Evolutionary conservation across 1,284 basidiomycete species (phyloP).

Genomic region (Heliocybe sulcata): DNA sequence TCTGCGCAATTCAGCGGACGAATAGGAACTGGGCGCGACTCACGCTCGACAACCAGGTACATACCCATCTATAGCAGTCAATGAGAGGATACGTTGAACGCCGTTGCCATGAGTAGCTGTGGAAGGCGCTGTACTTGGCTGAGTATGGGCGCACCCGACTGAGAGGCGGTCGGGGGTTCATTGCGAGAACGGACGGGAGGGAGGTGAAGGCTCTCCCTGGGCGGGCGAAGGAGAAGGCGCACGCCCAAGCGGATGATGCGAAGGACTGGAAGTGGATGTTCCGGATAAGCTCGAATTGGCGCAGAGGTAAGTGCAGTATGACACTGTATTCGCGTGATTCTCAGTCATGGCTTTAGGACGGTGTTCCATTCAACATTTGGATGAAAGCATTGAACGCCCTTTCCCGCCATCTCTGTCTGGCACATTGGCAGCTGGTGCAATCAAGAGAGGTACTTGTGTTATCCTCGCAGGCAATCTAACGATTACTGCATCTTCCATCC

Average conservation of each 20-base stretch:
- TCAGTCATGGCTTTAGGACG: constrained; percentile 34
- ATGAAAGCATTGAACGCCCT: not conserved
- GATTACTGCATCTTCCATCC: constrained; percentile 27
- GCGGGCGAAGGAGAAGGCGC: constrained; percentile 26
- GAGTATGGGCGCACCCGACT: constrained; percentile 61
- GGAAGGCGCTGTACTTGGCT: constrained; percentile 49
- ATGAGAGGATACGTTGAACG: not conserved
- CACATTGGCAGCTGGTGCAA: constrained; percentile 6
- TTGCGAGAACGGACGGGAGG: constrained; percentile 45
- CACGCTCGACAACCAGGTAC: constrained; percentile 49
- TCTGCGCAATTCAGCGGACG: constrained; percentile 56
- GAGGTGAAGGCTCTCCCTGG: constrained; percentile 54
- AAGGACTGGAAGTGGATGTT: constrained; percentile 83
- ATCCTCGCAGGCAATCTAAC: constrained; percentile 34
- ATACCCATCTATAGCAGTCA: constrained; percentile 14
- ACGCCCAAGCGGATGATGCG: constrained; percentile 21
- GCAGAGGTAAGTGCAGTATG: constrained; percentile 42
- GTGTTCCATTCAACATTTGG: constrained; percentile 37
- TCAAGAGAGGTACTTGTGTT: constrained; percentile 15
- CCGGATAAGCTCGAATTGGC: constrained; percentile 74
- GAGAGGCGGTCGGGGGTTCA: constrained; percentile 56
- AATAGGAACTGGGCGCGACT: constrained; percentile 63
- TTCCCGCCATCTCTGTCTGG: constrained; percentile 10
- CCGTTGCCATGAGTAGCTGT: constrained; percentile 31
- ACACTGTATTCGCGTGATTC: not conserved